A percentile compares a stretch with the other conserved stretches of the same genome.
Conservation (phyloP, 2,329 filamentous ascomycete species). For the Fusarium burgessii region DNA sequence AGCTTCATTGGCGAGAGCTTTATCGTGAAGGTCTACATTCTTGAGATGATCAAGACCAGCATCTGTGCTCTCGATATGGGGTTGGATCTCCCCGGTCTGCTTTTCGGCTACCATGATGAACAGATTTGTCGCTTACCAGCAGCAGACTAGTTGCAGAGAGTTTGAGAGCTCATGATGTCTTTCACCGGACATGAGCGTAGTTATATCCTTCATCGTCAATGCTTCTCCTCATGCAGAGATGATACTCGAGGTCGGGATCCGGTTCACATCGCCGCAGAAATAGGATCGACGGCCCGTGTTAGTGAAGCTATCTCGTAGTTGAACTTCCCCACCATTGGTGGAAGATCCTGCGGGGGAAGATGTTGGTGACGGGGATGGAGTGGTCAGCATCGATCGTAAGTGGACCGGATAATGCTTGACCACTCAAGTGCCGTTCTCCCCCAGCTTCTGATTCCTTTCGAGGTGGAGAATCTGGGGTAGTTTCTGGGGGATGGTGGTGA, state of each 20-base stretch:
- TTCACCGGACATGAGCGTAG: not conserved
- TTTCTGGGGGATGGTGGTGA: constrained; percentile 26
- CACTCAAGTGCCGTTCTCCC: constrained; percentile 27
- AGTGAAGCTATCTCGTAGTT: constrained; percentile 8
- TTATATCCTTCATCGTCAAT: constrained; percentile 20
- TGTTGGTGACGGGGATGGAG: constrained; percentile 9
- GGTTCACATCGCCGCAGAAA: constrained; percentile 19
- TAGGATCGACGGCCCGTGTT: constrained; percentile 45
- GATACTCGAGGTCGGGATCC: constrained; percentile 4
- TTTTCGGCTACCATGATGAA: constrained; percentile 42
- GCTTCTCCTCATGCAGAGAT: constrained; percentile 21
- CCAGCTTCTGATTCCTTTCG: constrained; percentile 9
- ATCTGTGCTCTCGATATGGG: constrained; percentile 49
- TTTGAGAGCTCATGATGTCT: not conserved
- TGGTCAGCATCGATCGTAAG: constrained; percentile 23
- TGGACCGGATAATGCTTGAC: constrained; percentile 43
- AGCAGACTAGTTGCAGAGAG: constrained; percentile 3
- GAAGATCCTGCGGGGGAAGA: constrained; percentile 39
- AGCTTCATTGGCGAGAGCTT: constrained; percentile 54
- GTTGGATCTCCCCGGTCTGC: constrained; percentile 30
- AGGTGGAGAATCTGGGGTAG: constrained; percentile 44
- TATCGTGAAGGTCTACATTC: constrained; percentile 52
- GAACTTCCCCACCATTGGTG: constrained; percentile 36
- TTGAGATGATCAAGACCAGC: constrained; percentile 49
- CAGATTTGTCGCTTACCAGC: constrained; percentile 14